Base-by-base conservation (phyloP, 805 yeast genomes). In the Candida insectorum region DNA sequence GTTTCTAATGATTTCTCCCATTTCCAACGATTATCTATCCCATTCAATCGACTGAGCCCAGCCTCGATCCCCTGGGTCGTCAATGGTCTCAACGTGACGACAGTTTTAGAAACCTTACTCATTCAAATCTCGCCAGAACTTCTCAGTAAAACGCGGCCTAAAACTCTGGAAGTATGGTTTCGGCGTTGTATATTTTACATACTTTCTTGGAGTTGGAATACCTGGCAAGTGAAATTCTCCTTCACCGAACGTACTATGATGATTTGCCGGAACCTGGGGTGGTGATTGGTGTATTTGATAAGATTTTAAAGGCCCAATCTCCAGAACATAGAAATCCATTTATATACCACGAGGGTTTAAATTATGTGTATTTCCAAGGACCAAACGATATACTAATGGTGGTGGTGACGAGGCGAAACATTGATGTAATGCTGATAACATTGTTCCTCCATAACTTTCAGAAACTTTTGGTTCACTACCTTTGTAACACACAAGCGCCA, bases 351-450 rank as follows among this genome's bases (percentile, higher is more conserved):
- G 58, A 68, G 13, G 85, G 83, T 1, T 48, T 77, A 29, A 70
- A 71, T 47, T 84, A 75, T 52, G 58, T 77, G n/a, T 75, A 71
- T 45, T 55, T 79, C 8, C 58, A 61, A 41, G 58, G 52, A 19
- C 75, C 69, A 36, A 68, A 76, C 41, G 69, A 63, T 33, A 46
- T 75, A 3, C 41, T 65, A 4, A 31, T 73, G 6, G 37, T 75
- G 51, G 59, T 70, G 3, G 74, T 71, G 1, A 48, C 69, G 2
- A 47, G 60, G 16, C 49, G 49, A 19, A 79, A 82, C 47, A 51
- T 73, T 35, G 76, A 83, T 56, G 76, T 69, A 5, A 71, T 81
- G 76, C 71, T 75, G 52, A 58, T 71, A 14, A 49, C 82, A 28
- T 60, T 76, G 5, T 84, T 82, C 48, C 52, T 85, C 21, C 64